A percentile compares a stretch with the other conserved stretches of the same genome.
These are phyloP conservation scores for Monosporascus sp. DNA, from an alignment of 2,329 filamentous ascomycete genomes.

Conservation along the genomic window DNA sequence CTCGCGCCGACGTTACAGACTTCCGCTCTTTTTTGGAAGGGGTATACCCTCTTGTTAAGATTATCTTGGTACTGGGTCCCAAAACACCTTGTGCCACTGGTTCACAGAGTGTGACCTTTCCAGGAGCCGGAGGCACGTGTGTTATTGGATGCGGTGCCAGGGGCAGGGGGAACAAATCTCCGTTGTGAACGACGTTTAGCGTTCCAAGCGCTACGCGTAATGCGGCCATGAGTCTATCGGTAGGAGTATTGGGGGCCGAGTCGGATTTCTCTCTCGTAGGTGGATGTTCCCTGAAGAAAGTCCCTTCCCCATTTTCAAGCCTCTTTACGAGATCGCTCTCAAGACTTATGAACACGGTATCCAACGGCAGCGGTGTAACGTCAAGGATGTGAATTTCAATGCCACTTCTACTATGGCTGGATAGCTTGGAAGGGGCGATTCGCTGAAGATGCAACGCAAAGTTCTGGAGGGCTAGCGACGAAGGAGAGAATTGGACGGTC, in stretches of 20 bases:
- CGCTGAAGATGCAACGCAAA: slow-evolving; percentile 71
- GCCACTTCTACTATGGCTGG: slow-evolving; percentile 65
- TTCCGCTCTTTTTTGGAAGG: slow-evolving; percentile 49
- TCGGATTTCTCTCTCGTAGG: slow-evolving; percentile 26
- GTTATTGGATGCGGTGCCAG: slow-evolving; percentile 82
- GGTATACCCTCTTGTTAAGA: slow-evolving; percentile 63
- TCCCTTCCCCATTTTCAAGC: slow-evolving; percentile 76
- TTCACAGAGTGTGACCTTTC: slow-evolving; percentile 87
- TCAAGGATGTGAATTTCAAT: slow-evolving; percentile 83
- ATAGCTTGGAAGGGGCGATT: slow-evolving; percentile 69
- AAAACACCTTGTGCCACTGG: slow-evolving; percentile 86
- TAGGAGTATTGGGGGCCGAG: slow-evolving; percentile 30
- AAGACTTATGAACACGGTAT: slow-evolving; percentile 81
- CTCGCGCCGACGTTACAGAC: slow-evolving; percentile 41
- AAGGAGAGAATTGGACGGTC: slow-evolving; percentile 73
- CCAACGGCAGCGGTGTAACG: slow-evolving; percentile 71
- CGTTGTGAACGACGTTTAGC: slow-evolving; percentile 73
- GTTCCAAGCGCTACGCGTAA: slow-evolving; percentile 70
- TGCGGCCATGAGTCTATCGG: slow-evolving; percentile 57
- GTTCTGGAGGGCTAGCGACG: slow-evolving; percentile 68
- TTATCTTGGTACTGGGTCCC: slow-evolving; percentile 72
- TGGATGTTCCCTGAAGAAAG: slow-evolving; percentile 66
- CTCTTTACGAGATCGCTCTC: slow-evolving; percentile 75
- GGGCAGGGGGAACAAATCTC: slow-evolving; percentile 73
- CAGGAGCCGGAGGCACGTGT: slow-evolving; percentile 76